These are phyloP conservation scores for Arabidopsis arenosa DNA, from an alignment of 345 rosid genomes.

Conservation along the genomic window DNA sequence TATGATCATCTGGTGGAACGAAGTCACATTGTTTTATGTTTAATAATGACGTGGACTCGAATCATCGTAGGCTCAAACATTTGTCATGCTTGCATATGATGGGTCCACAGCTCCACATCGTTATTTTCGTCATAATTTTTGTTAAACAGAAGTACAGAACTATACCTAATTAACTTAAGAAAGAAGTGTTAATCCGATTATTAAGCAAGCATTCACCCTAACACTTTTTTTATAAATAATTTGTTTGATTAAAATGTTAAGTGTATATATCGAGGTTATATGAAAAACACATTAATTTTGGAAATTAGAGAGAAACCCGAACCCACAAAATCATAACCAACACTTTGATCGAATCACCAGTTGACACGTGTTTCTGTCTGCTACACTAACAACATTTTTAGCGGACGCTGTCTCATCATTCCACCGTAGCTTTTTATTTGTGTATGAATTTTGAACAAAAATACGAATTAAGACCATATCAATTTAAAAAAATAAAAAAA, in stretches of 20 bases:
- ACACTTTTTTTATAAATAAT: background rate
- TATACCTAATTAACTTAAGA: conserved; percentile 7
- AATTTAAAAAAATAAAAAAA: background rate
- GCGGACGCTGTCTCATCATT: conserved; percentile 41
- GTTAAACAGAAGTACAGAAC: background rate
- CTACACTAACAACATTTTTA: conserved; percentile 52
- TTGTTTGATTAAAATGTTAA: background rate
- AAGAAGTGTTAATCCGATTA: conserved; percentile 9
- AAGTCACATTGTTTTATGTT: background rate
- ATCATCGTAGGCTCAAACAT: conserved; percentile 15
- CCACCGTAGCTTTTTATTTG: conserved; percentile 16
- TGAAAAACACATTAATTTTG: conserved; percentile 19
- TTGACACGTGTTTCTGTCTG: conserved; percentile 77
- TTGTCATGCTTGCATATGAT: conserved; percentile 25
- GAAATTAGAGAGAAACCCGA: conserved; percentile 19
- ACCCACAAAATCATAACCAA: conserved; percentile 47
- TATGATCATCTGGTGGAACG: background rate
- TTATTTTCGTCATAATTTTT: background rate
- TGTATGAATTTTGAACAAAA: conserved; percentile 14
- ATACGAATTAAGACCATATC: conserved; percentile 18
- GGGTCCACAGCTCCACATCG: background rate
- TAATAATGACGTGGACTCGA: background rate
- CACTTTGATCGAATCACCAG: conserved; percentile 32
- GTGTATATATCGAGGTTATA: conserved; percentile 1
- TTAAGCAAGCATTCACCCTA: conserved; percentile 30